Percentiles rank a stretch among this genome's conserved stretches.
phyloP scores from a whole-genome alignment of 1,284 basidiomycete genomes.

The Ceratobasidium sp. region DNA sequence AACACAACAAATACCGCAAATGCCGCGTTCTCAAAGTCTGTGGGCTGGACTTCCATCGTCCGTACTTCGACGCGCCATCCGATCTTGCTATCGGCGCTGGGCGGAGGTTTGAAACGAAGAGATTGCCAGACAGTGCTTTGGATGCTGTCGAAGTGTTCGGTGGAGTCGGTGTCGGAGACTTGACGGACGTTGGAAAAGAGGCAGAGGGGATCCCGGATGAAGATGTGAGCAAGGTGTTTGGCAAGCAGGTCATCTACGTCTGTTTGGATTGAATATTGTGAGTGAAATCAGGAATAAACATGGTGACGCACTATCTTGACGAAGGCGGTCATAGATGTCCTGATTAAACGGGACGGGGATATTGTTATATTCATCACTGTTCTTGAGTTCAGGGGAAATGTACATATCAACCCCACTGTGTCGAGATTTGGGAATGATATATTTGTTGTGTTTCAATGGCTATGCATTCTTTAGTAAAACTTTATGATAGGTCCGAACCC shows the following conservation, averaged over 20 bases:
- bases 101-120: constrained; percentile 96
- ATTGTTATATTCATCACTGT: constrained; percentile 95
- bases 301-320: constrained; percentile 71
- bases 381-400: constrained; percentile 83
- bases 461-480: constrained; percentile 55
- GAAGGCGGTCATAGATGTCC: constrained; percentile 76
- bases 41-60: constrained; percentile 99
- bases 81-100: constrained; percentile 81
- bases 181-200: constrained; percentile 94
- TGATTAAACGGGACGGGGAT: constrained; percentile 84
- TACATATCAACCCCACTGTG: constrained; percentile 97
- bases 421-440: constrained; percentile 91
- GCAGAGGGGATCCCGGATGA: constrained; percentile 97
- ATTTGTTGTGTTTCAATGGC: constrained; percentile 81
- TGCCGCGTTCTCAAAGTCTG: constrained; percentile 99
- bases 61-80: constrained; percentile 99
- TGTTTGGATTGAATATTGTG: constrained; percentile 54
- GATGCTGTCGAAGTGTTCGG: constrained; percentile 16
- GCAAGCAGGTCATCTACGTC: constrained; percentile 91
- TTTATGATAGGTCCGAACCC: constrained; percentile 6
- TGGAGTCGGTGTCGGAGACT: constrained; percentile 78
- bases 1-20: constrained; percentile 96
- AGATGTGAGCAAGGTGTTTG: constrained; percentile 93
- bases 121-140: constrained; percentile 99
- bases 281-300: constrained; percentile 11